A percentile compares a stretch with the other conserved stretches of the same genome.
Conservation (phyloP, 345 rosid genomes). For the Ceriops decandra region DNA sequence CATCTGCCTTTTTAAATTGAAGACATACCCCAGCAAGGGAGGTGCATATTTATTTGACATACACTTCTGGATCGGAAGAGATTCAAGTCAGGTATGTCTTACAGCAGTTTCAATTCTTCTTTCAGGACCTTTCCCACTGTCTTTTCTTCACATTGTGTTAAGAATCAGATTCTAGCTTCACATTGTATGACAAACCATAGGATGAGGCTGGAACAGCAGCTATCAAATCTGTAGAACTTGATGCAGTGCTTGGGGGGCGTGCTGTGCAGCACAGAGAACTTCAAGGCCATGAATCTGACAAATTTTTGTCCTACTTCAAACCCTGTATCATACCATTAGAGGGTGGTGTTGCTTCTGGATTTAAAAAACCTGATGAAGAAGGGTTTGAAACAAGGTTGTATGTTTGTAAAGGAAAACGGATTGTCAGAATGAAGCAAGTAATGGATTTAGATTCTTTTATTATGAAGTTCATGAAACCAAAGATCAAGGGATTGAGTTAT, state of each 20-base stretch:
- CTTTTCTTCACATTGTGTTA: conserved; percentile 10
- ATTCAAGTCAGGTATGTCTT: conserved; percentile 79
- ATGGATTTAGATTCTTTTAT: conserved; percentile 1
- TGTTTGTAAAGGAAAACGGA: conserved; percentile 86
- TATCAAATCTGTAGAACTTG: conserved; percentile 93
- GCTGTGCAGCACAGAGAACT: conserved; percentile 97
- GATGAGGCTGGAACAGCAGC: conserved; percentile 99
- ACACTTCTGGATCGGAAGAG: conserved; percentile 99
- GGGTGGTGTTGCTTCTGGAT: conserved; percentile 98
- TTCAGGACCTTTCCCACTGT: background rate
- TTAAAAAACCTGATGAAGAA: conserved; percentile 76
- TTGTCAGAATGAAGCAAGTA: conserved; percentile 95
- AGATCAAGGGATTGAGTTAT: conserved; percentile 9
- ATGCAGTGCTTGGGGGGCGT: conserved; percentile 94
- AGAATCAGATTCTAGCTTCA: conserved; percentile 10
- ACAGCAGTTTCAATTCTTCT: conserved; percentile 5
- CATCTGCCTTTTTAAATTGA: conserved; percentile 21
- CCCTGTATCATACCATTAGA: conserved; percentile 95
- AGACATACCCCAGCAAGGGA: conserved; percentile 81
- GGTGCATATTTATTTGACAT: conserved; percentile 81
- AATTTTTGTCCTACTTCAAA: conserved; percentile 92
- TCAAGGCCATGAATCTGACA: conserved; percentile 97
- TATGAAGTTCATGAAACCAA: background rate
- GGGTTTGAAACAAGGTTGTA: conserved; percentile 83
- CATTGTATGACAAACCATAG: conserved; percentile 35